Percentiles rank a stretch among this genome's conserved stretches.
Evolutionary conservation across 352 stramenopile species (phyloP).

Genomic region (Phytophthora rubi): DNA sequence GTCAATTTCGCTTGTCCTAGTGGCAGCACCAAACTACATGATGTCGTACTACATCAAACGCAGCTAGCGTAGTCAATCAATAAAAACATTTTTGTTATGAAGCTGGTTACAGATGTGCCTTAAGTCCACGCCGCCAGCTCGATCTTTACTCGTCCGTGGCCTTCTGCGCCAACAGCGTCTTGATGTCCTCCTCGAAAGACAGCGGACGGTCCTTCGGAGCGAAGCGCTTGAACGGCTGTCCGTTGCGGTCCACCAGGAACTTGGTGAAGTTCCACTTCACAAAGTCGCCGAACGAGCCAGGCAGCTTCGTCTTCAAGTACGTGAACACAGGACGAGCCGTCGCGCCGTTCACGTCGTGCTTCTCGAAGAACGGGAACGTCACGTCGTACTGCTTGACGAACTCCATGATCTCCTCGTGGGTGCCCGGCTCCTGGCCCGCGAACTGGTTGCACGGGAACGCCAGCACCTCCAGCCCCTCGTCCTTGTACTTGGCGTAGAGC

Average conservation of each 20-base stretch:
- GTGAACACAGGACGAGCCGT: constrained; percentile 77
- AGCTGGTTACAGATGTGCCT: neutral
- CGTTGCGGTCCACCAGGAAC: constrained; percentile 90
- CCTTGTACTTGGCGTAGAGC: constrained; percentile 68
- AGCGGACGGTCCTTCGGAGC: constrained; percentile 27
- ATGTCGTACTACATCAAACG: no score
- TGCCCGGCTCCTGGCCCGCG: constrained; percentile 33
- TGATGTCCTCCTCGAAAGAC: constrained; percentile 45
- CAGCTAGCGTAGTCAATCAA: neutral
- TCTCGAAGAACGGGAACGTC: constrained; percentile 55
- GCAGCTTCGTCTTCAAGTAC: constrained; percentile 80
- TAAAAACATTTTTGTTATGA: neutral
- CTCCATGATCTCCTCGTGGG: constrained; percentile 77
- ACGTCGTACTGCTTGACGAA: constrained; percentile 64
- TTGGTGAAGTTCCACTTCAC: constrained; percentile 92
- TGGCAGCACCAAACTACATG: no score
- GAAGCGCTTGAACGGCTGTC: constrained; percentile 53
- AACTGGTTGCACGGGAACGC: constrained; percentile 92
- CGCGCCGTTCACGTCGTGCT: constrained; percentile 86
- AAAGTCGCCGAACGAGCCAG: constrained; percentile 65
- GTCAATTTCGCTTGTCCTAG: no score
- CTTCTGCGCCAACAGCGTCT: constrained; percentile 43
- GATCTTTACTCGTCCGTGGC: constrained; percentile 20
- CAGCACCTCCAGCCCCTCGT: constrained; percentile 64
- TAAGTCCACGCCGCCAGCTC: neutral